Percentiles rank a stretch among this genome's conserved stretches.
Evolutionary conservation across 2,329 filamentous ascomycete species (phyloP).

Genomic region (Sarocladium oryzae): DNA sequence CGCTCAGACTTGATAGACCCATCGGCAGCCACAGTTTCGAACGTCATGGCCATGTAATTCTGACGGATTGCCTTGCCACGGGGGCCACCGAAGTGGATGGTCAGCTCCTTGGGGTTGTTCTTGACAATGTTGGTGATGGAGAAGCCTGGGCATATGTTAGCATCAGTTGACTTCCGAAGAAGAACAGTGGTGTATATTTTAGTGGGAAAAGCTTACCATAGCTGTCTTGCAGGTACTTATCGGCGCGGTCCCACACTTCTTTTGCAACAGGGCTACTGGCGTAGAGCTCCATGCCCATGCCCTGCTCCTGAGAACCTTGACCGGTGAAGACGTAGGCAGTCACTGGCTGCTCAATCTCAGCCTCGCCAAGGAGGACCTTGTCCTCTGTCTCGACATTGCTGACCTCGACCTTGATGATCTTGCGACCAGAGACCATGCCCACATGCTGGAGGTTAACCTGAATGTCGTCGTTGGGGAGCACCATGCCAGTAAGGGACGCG

Average conservation of each 20-base stretch:
- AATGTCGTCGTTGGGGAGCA: constrained; percentile 91
- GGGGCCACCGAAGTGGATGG: constrained; percentile 94
- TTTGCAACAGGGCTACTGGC: constrained; percentile 87
- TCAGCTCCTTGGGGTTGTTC: constrained; percentile 99
- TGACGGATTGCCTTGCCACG: constrained; percentile 95
- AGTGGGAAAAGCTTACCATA: constrained; percentile 60
- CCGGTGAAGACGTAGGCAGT: constrained; percentile 98
- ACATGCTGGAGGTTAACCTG: constrained; percentile 93
- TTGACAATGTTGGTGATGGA: constrained; percentile 98
- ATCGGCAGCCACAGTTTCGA: constrained; percentile 92
- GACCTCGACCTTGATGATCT: constrained; percentile 98
- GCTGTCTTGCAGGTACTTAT: constrained; percentile 97
- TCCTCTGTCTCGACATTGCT: constrained; percentile 94
- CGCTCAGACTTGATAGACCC: constrained; percentile 95
- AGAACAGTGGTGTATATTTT: neutral
- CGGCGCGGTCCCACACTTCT: constrained; percentile 96
- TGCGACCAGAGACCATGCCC: constrained; percentile 95
- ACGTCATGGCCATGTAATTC: constrained; percentile 99
- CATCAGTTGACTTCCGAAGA: neutral
- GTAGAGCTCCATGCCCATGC: constrained; percentile 99
- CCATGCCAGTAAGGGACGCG: constrained; percentile 96
- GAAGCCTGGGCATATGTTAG: constrained; percentile 55
- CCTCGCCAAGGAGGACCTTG: constrained; percentile 90
- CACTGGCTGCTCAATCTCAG: constrained; percentile 94
- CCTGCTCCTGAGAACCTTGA: constrained; percentile 96